A percentile compares a stretch with the other conserved stretches of the same genome.
Evolutionary conservation across 2,329 filamentous ascomycete genomes (phyloP).

Genomic region (Escovopsis sp.): DNA sequence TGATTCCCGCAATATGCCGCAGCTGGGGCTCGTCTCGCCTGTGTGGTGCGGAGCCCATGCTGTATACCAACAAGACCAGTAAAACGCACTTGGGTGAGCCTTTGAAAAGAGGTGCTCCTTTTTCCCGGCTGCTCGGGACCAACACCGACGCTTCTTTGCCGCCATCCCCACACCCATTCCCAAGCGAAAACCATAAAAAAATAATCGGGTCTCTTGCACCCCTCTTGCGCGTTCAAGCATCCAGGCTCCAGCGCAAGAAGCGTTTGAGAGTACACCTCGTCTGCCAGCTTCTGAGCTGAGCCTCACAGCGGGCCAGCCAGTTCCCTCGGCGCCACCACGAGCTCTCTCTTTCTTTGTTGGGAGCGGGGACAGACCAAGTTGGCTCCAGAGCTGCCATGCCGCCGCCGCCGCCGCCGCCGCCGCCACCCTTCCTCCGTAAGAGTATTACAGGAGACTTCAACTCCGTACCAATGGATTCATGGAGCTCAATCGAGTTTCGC

Average conservation of each 20-base stretch:
- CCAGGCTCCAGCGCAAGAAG: constrained; percentile 7
- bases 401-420: too few relatives aligned
- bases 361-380: constrained; percentile 13
- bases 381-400: constrained; percentile 16
- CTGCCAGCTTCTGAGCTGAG: constrained; percentile 14
- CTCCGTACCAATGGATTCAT: constrained; percentile 12
- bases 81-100: constrained; percentile 6
- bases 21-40: constrained; percentile 14
- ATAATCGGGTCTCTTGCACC: constrained; percentile 13
- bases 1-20: constrained; percentile 22
- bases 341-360: constrained; percentile 15
- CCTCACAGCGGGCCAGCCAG: constrained; percentile 13
- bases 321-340: constrained; percentile 14
- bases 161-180: too few relatives aligned
- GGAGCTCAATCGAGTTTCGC: constrained; percentile 76
- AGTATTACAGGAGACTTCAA: constrained; percentile 18
- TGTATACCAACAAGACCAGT: constrained; percentile 12
- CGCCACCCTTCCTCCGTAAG: too few relatives aligned
- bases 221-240: constrained; percentile 5
- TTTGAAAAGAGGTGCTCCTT: constrained; percentile 11
- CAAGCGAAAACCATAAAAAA: constrained; percentile 14
- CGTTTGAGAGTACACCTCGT: constrained; percentile 15
- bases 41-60: constrained; percentile 11
- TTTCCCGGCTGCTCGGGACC: constrained; percentile 13
- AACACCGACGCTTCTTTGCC: constrained; percentile 16